Evolutionary conservation across 73 alveolate species (phyloP).

Genomic region (Loxodes magnus): DNA sequence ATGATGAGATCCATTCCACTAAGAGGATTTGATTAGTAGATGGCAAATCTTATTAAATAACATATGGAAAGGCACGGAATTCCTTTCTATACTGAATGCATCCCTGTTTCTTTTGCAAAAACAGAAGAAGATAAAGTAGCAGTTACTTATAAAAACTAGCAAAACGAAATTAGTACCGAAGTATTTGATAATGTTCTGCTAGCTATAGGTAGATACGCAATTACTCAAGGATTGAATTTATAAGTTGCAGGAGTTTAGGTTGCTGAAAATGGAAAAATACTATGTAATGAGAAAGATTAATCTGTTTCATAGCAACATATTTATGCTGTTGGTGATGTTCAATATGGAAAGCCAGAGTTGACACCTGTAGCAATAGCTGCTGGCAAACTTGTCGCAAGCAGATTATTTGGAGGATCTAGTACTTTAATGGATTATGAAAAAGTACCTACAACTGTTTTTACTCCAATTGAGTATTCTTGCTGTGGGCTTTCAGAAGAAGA

Average conservation of each 20-base stretch:
- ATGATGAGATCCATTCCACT: constrained; percentile 91
- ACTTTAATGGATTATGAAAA: constrained; percentile 83
- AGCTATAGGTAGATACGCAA: constrained; percentile 91
- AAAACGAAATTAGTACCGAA: constrained; percentile 39
- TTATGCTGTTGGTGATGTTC: constrained; percentile 94
- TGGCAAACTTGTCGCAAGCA: constrained; percentile 82
- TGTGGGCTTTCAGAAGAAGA: constrained; percentile 78
- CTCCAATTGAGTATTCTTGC: constrained; percentile 96
- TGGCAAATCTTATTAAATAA: constrained; percentile 82
- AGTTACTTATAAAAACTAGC: constrained; percentile 53
- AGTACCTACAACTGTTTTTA: constrained; percentile 96
- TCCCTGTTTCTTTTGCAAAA: constrained; percentile 66
- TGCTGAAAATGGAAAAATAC: constrained; percentile 58
- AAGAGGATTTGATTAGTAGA: constrained; percentile 96
- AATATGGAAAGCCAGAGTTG: constrained; percentile 89
- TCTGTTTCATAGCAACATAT: constrained; percentile 85
- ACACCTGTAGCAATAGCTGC: constrained; percentile 99
- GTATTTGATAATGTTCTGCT: constrained; percentile 80
- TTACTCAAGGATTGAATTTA: constrained; percentile 59
- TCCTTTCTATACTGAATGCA: constrained; percentile 63
- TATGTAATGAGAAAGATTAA: constrained; percentile 65
- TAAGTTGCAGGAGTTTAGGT: constrained; percentile 75
- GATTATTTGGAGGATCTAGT: constrained; percentile 75
- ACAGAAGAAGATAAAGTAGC: constrained; percentile 51
- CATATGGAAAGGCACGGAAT: constrained; percentile 81